Evolutionary conservation across 2,329 filamentous ascomycete genomes (phyloP).

Genomic region (Nothopassalora personata): DNA sequence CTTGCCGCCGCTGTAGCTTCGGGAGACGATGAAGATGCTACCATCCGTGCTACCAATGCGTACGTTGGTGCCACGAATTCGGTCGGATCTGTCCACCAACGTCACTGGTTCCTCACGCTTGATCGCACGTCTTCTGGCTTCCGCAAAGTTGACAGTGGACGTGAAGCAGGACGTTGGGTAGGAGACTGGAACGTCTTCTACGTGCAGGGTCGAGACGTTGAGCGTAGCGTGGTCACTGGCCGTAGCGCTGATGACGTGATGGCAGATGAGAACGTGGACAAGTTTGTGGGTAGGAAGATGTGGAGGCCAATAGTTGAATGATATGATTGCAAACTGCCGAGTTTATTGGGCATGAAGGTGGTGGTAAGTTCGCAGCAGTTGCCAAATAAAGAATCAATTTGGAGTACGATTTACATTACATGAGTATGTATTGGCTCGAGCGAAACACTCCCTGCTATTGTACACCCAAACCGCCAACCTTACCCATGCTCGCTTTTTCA

Average conservation of each 20-base stretch:
- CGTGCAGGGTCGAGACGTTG: slow-evolving; percentile 55
- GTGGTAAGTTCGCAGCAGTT: no score
- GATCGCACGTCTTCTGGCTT: slow-evolving; percentile 59
- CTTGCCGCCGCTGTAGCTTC: slow-evolving; percentile 26
- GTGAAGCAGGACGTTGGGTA: slow-evolving; percentile 26
- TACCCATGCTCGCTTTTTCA: not conserved
- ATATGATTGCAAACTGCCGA: not conserved
- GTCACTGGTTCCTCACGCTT: slow-evolving; percentile 61
- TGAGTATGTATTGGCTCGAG: not conserved
- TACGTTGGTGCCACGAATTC: slow-evolving; percentile 62
- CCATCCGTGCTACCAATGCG: slow-evolving; percentile 55
- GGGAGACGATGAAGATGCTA: slow-evolving; percentile 40
- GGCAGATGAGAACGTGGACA: slow-evolving; percentile 54
- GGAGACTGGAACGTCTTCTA: slow-evolving; percentile 54
- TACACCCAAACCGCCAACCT: not conserved
- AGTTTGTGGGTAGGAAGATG: slow-evolving; percentile 54
- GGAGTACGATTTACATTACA: not conserved
- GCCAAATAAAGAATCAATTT: no score
- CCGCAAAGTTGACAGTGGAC: slow-evolving; percentile 31
- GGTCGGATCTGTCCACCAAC: slow-evolving; percentile 62
- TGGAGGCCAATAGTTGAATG: slow-evolving; percentile 47
- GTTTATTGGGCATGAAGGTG: no score
- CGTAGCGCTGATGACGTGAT: slow-evolving; percentile 56
- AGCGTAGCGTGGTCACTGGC: slow-evolving; percentile 64
- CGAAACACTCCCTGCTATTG: not conserved